Evolutionary conservation across 1,284 basidiomycete genomes (phyloP), one percentile per base, ranked within the genome.

Genomic region (Baeospora myosura): DNA sequence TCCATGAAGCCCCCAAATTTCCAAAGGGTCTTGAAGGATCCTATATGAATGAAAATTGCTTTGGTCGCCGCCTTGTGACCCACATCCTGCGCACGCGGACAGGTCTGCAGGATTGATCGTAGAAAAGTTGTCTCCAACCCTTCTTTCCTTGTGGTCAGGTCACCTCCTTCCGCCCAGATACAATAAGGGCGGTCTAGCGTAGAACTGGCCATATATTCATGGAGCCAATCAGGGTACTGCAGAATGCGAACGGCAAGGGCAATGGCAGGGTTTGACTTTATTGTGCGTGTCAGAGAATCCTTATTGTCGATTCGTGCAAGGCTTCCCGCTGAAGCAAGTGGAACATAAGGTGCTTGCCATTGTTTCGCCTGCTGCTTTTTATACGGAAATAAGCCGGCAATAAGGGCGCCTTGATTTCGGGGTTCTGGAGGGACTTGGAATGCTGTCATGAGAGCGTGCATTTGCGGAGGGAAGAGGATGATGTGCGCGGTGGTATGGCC

Each of bases 21-120:
- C 45, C 68, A 59, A 3, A 85, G 48, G 0, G 58, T 65, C 29
- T 53, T 54, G 41, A 86, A 51, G 5, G 77, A 64, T 14, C 73
- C 72, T 14, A 77, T 69, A 54, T 85, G 80, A 22, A 84, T 65
- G 47, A 86, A 87, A 5, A 84, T 52, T 20, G 75, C 58, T 14
- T 16, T 22, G 4, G 29, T 11, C 12, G 12, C 29, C 17, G 24
- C 8, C 39, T 70, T 64, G 46, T 60, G 44, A 6, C 63, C 63
- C 16, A 64, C 63, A 49, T 62, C 51, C 26, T 53, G 45, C 16
- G 68, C 68, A 10, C 60, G 55, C 12, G 17, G 12, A 45, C 63
- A 70, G 41, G 64, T 58, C 14, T 66, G 55, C 43, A 85, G 54
- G 20, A 83, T 59, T 5, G 50, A 51, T 16, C 57, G 52, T 11